Percentiles rank a stretch among this genome's conserved stretches.
Conservation (phyloP, 177 flowering plant species). For the Tripterygium wilfordii region DNA sequence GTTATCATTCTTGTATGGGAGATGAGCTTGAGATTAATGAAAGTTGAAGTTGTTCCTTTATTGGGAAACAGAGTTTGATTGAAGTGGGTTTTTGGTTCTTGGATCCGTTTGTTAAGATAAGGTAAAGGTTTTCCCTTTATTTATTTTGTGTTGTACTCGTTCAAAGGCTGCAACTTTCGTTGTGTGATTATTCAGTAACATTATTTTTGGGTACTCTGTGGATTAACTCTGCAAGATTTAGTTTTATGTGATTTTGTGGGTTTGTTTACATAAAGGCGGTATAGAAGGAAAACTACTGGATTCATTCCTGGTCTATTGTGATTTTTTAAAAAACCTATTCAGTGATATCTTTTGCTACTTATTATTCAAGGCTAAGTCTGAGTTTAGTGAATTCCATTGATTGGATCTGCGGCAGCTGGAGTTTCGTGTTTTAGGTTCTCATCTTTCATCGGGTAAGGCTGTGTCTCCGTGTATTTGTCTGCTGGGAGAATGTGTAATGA, state of each 20-base stretch:
- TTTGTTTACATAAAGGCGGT: constrained; percentile 3
- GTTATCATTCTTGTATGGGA: background rate
- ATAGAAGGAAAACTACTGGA: background rate
- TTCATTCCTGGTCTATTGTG: too few species aligned
- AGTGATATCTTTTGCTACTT: too few species aligned
- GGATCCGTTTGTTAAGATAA: constrained; percentile 28
- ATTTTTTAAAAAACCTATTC: too few species aligned
- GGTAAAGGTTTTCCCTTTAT: constrained; percentile 3
- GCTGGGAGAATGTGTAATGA: too few species aligned
- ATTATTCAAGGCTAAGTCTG: too few species aligned
- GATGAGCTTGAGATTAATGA: constrained; percentile 2
- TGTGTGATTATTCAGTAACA: background rate
- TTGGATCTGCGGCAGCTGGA: too few species aligned
- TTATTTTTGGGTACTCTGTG: background rate
- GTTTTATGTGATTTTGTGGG: background rate
- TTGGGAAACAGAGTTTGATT: constrained; percentile 8
- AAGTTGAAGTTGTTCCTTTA: constrained; percentile 4
- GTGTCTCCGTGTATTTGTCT: too few species aligned
- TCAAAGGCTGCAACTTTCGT: constrained; percentile 3
- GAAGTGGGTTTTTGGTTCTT: constrained; percentile 9
- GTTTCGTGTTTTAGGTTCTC: too few species aligned
- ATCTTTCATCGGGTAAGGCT: too few species aligned
- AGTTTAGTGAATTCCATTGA: too few species aligned
- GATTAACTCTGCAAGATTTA: too few species aligned
- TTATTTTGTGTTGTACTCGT: constrained; percentile 5